Evolutionary conservation across 352 stramenopile species (phyloP), one percentile per base, ranked within the genome.

Genomic region (Globisporangium takayamanum): DNA sequence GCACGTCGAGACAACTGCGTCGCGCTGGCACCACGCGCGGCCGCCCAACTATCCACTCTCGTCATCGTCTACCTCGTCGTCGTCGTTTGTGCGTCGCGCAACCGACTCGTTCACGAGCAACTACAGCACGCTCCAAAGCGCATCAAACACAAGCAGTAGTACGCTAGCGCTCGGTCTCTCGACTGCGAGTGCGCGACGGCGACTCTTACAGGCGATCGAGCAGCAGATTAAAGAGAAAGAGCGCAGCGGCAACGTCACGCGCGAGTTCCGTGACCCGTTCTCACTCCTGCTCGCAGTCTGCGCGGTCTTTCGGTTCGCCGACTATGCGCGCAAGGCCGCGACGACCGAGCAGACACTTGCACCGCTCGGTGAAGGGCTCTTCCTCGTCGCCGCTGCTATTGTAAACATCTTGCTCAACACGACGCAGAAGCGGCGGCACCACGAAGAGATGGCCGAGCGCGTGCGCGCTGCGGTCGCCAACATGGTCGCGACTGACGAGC

Each of bases 371-470:
- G 81, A 94, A 69, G 79, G 65, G 1, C 6, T 72, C 5, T 90
- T 94, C 57, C 69, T 94, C 1, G 56, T 85, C 22, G 64, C 74
- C 6, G 78, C 82, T 0, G 84, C 82, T 8, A 57, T 64, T 48
- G 59, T 83, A 15, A 92, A 92, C 52, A 71, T 81, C 50, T 18
- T 84, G 25, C 65, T 94, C 7, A 94, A 89, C 50, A 59, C 60
- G 57, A 69, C 63, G 53, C 81, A 93, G 64, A 81, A 82, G 33
- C 70, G 74, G n/a, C 78, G 84, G 30, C 73, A 89, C 41, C 79
- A 89, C 52, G 76, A 82, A 18, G 82, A 94, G 53, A 91, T 92
- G 72, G 78, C 78, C 3, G 83, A 92, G 59, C 70, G 85, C 30
- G 75, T 92, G 25, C 80, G 81, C 22, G 73, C 84, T 10, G 80